Base-by-base conservation (phyloP, 2,329 filamentous ascomycete species). In the Exophiala lecanii-corni region DNA sequence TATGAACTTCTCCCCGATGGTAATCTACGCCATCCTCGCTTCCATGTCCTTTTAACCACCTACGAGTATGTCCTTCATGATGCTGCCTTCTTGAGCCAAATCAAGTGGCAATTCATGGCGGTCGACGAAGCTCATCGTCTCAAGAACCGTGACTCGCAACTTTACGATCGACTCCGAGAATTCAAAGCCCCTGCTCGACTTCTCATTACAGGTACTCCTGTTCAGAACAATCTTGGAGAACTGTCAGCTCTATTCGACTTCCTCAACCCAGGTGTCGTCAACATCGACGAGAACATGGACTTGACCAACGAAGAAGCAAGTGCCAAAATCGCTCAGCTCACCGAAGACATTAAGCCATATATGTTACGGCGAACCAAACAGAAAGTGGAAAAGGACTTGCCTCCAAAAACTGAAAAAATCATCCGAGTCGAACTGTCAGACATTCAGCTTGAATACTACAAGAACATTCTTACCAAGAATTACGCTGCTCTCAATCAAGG, bases 371-470 rank as follows among this genome's bases (percentile, higher is more conserved):
- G 92, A 39, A 97, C 92, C 13, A 98, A 98, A 66, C 87, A 95
- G 61, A 96, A 92, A 43, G 94, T 98, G 5, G 92, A 97, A 63
- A 94, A 89, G 16, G 92, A 98, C 55, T 72, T 98, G 18, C 92
- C 92, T 9, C 89, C 91, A 1, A 98, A 98, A 71, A 95, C 88
- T 0, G 92, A 98, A 64, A 98, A 97, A 71, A 98, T 98, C 54
- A 94, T 98, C 62, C 88, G 94, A 43, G 92, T 98, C 30, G 92
- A 97, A 65, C 74, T 98, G 38, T 94, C 92, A 0, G 92, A 98
- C 64, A 83, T 97, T 19, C 92, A 98, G 61, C 73, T 97, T 7
- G 91, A 98, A 53, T 97, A 96, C 65, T 98, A 98, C 73, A 97
- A 97, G 69, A 97, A 97, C 60, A 97, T 98, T 46, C 74, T 98